Conservation (phyloP, 345 rosid species). For the Lenwebbia sp. region DNA sequence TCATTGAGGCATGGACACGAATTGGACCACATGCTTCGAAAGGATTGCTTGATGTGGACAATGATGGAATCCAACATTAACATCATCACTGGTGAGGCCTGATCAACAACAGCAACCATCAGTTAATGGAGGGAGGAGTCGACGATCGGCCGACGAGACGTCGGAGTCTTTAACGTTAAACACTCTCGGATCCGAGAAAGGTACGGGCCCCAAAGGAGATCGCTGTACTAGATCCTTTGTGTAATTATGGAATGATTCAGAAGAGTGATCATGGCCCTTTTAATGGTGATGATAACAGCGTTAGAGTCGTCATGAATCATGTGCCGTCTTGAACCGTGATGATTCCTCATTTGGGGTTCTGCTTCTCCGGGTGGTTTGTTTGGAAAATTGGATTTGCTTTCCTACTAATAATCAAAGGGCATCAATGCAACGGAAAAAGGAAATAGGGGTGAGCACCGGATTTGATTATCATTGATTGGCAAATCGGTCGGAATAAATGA, state of each 20-base stretch:
- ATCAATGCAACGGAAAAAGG: neutral
- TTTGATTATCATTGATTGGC: neutral
- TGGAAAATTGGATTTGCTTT: neutral
- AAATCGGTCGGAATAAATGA: neutral
- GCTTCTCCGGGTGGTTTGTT: neutral
- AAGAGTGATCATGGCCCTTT: neutral
- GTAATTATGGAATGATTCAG: neutral
- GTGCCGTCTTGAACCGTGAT: neutral
- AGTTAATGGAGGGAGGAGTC: neutral
- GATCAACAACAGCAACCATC: neutral
- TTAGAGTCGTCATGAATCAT: neutral
- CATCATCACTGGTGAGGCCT: neutral
- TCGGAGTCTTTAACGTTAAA: neutral
- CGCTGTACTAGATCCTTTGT: neutral
- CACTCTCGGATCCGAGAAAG: neutral
- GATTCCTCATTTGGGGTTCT: neutral
- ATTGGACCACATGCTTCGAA: neutral
- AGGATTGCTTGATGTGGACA: neutral
- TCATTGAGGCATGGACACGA: neutral
- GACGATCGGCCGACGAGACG: neutral
- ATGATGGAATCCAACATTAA: neutral
- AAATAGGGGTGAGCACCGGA: neutral
- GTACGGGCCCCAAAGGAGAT: neutral
- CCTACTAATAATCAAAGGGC: neutral
- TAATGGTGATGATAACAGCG: neutral